phyloP scores from a whole-genome alignment of 2,329 filamentous ascomycete genomes.

The Fusarium sororula region DNA sequence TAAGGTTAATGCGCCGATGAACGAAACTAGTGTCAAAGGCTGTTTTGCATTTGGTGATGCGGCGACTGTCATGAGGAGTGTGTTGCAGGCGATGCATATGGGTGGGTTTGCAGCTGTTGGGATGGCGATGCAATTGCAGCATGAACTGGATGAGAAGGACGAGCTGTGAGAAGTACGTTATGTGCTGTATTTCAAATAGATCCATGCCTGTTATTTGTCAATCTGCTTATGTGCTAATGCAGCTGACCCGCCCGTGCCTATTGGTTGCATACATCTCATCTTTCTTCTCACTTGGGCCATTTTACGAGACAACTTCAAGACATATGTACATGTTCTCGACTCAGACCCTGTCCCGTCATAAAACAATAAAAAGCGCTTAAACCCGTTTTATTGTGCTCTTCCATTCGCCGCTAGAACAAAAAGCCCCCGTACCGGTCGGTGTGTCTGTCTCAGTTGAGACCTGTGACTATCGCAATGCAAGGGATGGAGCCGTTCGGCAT shows the following conservation, averaged over 20 bases:
- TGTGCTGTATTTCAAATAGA: neutral
- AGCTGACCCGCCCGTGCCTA: neutral
- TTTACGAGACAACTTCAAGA: neutral
- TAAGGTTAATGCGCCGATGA: conserved; percentile 54
- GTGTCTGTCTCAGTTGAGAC: conserved; percentile 24
- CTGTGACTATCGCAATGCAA: conserved; percentile 23
- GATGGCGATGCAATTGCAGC: conserved; percentile 39
- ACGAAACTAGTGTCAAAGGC: conserved; percentile 59
- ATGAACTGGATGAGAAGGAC: conserved; percentile 42
- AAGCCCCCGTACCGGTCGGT: conserved; percentile 14
- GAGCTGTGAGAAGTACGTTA: conserved; percentile 29
- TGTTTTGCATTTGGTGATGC: conserved; percentile 65
- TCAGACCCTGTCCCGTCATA: neutral
- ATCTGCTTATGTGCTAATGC: neutral
- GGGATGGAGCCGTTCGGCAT: neutral
- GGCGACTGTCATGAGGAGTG: conserved; percentile 44
- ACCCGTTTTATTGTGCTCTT: neutral
- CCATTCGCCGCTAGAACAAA: conserved; percentile 6
- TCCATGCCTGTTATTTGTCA: neutral
- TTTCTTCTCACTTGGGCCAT: neutral
- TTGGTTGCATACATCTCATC: neutral
- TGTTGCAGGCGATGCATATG: conserved; percentile 42
- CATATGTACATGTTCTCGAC: neutral
- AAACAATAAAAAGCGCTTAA: neutral
- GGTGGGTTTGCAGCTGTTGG: conserved; percentile 44